Evolutionary conservation across 108 stramenopile genomes (phyloP).

Genomic region (Aurantiochytrium sp.): DNA sequence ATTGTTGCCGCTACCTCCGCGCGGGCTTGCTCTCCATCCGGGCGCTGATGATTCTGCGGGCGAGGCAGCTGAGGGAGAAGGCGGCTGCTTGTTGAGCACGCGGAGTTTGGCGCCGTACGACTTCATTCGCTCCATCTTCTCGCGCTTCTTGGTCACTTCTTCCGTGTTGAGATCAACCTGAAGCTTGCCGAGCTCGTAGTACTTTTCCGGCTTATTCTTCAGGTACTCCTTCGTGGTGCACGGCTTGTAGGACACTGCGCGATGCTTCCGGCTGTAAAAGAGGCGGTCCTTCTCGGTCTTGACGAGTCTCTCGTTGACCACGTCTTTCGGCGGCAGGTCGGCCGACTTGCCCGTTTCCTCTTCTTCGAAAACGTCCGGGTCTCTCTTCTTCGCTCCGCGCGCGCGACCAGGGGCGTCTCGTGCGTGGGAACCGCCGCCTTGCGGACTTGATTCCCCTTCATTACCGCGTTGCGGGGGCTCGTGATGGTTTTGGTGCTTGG

Average conservation of each 20-base stretch:
- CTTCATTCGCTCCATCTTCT: constrained; percentile 39
- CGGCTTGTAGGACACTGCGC: constrained; percentile 38
- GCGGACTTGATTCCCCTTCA: no score
- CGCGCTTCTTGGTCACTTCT: constrained; percentile 37
- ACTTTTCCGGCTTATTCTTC: constrained; percentile 42
- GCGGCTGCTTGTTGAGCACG: neutral
- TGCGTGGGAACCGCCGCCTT: no score
- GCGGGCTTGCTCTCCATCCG: no score
- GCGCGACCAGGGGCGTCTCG: no score
- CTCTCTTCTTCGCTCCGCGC: neutral
- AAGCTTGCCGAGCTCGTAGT: constrained; percentile 43
- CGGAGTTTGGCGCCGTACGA: constrained; percentile 34
- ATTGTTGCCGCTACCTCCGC: neutral
- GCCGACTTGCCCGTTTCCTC: neutral
- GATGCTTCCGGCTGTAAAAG: constrained; percentile 11
- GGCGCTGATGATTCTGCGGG: no score
- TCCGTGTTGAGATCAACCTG: constrained; percentile 44
- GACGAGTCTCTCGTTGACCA: neutral
- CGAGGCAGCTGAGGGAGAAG: neutral
- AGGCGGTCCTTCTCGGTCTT: constrained; percentile 25
- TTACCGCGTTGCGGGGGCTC: no score
- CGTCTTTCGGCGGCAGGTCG: neutral
- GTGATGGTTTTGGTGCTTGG: no score
- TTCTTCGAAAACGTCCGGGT: neutral
- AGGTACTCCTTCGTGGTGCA: constrained; percentile 42